Evolutionary conservation across 2,329 filamentous ascomycete species (phyloP), one percentile per base, ranked within the genome.

Genomic region (Ophidiomyces ophidiicola): DNA sequence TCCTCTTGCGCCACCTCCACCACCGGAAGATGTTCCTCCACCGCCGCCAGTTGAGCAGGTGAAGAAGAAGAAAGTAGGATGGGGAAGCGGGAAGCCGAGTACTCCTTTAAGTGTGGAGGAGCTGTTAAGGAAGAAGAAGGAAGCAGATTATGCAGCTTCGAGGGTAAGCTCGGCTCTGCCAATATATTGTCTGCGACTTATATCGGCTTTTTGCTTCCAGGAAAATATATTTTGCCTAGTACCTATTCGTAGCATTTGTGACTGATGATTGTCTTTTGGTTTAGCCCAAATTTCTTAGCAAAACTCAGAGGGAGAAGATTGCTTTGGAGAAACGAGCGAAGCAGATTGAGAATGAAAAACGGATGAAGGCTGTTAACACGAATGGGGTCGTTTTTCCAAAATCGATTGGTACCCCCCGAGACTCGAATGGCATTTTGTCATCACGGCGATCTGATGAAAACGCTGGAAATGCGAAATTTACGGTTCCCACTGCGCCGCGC

Each of bases 281-380:
- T 44, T 54, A 76, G 69, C 86, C 86, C 4, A 87, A 84, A 58
- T 93, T 92, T 56, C 66, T 94, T 15, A 81, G 82, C 3, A 90
- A 82, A 65, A 80, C 81, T 21, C 74, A 93, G 58, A 74, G 87
- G 40, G 85, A 93, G 57, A 74, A 77, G 44, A 61, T 92, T 18
- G 85, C 84, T 20, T 68, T 84, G 11, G 82, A 92, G 54, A 85
- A 85, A 59, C 71, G 79, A 34, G 70, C 71, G 25, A 82, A 84
- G 48, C 81, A 88, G 53, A 72, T 76, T 1, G 75, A 80, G 44
- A 75, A 78, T 32, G 69, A 73, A 53, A 69, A 62, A 38, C 70
- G 67, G 47, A 53, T 58, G 8, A 67, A 70, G 12, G 24, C 41
- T 12, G 23, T 53, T 17, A 55, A 55, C 23, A 52, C 50, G 6